Percentiles rank a stretch among this genome's conserved stretches.
phyloP scores from a whole-genome alignment of 495 filamentous ascomycete species.

The Letharia columbiana region DNA sequence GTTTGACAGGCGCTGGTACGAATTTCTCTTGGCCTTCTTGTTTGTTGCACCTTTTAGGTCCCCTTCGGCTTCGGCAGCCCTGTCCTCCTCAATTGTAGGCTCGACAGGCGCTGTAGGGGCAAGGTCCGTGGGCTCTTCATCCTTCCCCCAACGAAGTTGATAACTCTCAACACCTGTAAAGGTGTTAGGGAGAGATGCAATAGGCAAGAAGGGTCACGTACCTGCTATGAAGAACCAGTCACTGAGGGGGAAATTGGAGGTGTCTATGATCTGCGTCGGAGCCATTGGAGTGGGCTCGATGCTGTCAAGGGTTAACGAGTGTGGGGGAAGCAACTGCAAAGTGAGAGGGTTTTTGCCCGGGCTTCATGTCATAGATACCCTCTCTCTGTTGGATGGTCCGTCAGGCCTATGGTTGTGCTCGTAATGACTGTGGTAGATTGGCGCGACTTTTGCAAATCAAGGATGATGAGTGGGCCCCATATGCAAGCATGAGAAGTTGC shows the following conservation, averaged over 20 bases:
- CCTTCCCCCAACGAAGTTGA: constrained; percentile 35
- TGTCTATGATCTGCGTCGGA: constrained; percentile 1
- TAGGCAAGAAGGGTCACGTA: background rate
- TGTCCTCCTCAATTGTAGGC: constrained; percentile 76
- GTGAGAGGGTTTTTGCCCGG: background rate
- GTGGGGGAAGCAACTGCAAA: constrained; percentile 3
- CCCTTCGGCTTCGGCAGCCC: constrained; percentile 49
- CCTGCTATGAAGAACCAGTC: constrained; percentile 7
- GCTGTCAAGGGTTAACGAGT: background rate
- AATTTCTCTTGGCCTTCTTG: constrained; percentile 53
- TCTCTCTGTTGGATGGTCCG: constrained; percentile 1
- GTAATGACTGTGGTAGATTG: background rate
- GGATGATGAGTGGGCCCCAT: constrained; percentile 4
- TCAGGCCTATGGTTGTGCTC: background rate
- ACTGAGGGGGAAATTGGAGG: background rate
- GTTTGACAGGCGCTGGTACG: constrained; percentile 56
- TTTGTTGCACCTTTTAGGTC: constrained; percentile 43
- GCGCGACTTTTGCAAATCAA: background rate
- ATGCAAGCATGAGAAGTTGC: background rate
- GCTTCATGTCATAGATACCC: background rate
- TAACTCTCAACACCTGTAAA: constrained; percentile 26
- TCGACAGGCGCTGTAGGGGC: constrained; percentile 51
- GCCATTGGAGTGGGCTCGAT: background rate
- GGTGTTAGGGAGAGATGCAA: background rate
- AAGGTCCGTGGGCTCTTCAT: constrained; percentile 43